Evolutionary conservation across 148 eudicot species (phyloP), one percentile per base, ranked within the genome.

Genomic region (Rhododendron henanense): DNA sequence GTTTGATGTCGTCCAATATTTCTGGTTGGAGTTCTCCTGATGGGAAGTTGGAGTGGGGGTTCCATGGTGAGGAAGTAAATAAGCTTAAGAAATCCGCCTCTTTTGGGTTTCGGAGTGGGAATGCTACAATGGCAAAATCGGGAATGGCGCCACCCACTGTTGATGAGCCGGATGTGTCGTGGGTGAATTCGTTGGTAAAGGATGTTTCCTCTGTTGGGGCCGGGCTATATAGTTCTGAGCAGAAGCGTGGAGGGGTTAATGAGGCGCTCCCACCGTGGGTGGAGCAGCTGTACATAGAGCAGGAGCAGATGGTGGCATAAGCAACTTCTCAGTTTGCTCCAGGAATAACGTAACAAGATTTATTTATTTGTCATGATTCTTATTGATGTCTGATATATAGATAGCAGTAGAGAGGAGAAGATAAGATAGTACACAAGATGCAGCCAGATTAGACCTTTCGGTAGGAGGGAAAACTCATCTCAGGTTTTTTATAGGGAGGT

Each of bases 51-150:
- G 98, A 95, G 3, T 96, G 99, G 99, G 96, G 97, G 3, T 89
- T 87, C 73, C 89, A 92, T 23, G 93, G 93, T 1, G 95, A 95
- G 23, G 99, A 93, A 47, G 77, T 87, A 6, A 91, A 86, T 83
- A 94, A 91, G 96, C 92, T 95, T n/a, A 93, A 90, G 90, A 95
- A 93, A 76, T 95, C 98, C 0, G 94, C 93, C 7, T 96, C 99
- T 1, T 96, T 96, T 85, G 98, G 93, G 55, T 82, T 86, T 23
- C 81, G 93, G 69, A 91, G 87, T 47, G 89, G 92, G 11, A 88
- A 91, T 71, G 82, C 48, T 23, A 28, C 76, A 18, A 47, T 82
- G 57, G 37, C 81, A 57, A 65, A 65, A 53, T 23, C 81, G 4
- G 75, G 44, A 15, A 79, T 76, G 85, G 65, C 10, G 10, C 83